Base-by-base conservation (phyloP, 2,329 filamentous ascomycete species). In the Saccharata proteae region DNA sequence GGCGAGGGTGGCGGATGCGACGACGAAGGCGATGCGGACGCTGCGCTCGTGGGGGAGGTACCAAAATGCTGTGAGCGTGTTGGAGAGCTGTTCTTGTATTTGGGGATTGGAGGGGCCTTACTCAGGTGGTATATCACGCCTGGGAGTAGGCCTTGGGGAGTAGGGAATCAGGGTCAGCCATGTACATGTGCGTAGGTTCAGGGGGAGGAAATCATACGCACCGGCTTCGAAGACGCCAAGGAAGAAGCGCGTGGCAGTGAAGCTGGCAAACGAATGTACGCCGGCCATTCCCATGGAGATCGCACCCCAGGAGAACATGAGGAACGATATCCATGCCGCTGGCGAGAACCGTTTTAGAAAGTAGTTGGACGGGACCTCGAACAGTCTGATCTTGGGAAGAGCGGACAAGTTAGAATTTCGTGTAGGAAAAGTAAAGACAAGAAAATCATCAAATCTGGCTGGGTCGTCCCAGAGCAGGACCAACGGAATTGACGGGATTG, bases 321-420 rank as follows among this genome's bases (percentile, higher is more conserved):
- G 51, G 0, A 66, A 41, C 1, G 44, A 38, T 7, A 49, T 31
- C 44, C 44, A 49, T 15, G 36, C 36, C 3, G 39, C 41, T 0
- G 69, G 69, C 1, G 64, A 68, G 0, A 68, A 69, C 2, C 62
- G 56, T 40, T 74, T 75, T 11, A 76, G 58, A 11, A 74, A 55
- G 37, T 71, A 69, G 37, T 74, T 75, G 39, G 68, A 72, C 0
- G 71, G 71, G 2, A 51, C 55, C 37, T 62, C 59, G 33, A 62
- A 53, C 3, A 69, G 40, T 8, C 8, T 9, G 10, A 16, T 30
- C 12, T 5, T 10, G 25, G 14, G 9, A 8, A 22, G 9, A 22
- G 20, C n/a, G 9, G 20, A 22, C 20, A 9, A n/a, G 8, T 8
- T 22, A 22, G 9, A n/a, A 9, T 8, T 9, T 9, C 9, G 8